Evolutionary conservation across 352 stramenopile genomes (phyloP), one percentile per base, ranked within the genome.

Genomic region (Pythium guiyangense): DNA sequence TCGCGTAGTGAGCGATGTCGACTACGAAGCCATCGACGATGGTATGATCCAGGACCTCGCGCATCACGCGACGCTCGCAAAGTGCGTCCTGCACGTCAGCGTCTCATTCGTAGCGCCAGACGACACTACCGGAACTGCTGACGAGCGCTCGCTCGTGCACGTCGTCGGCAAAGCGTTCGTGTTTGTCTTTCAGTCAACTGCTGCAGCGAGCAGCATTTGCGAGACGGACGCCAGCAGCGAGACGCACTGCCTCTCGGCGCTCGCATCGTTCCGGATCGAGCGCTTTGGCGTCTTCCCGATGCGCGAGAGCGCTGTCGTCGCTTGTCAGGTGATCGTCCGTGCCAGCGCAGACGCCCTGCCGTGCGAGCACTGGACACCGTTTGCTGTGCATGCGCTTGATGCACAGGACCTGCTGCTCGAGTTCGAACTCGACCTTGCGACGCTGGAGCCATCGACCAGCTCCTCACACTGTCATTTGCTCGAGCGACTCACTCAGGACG

Each of bases 281-380:
- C 55, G 57, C 31, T 77, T 71, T 46, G 71, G 66, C 0, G 31
- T 80, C 40, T 80, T 80, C 47, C 59, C 71, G 42, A 67, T 63
- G 11, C 54, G 56, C 48, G 58, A 78, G 40, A 60, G 66, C 44
- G 61, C 59, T 1, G 12, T 54, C 26, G 26, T 35, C 71, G 25
- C 69, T 52, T 43, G 66, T 54, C 35, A 29, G 1, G 51, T 14
- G 31, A 48, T 26, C 9, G 10, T 2, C 3, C 1, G 8, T 15
- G 3, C 6, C 29, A 22, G 44, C 3, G 35, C 25, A 27, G 12
- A 11, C 49, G 57, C n/a, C 1, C 3, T 65, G 42, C 20, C 25
- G 1, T 54, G 34, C 51, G 20, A 68, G 18, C 4, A 45, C 48
- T 74, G 68, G 70, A 77, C 68, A 22, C 67, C 70, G 8, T 63